Base-by-base conservation (phyloP, 441 rosid species). In the Aquilaria agallochum region DNA sequence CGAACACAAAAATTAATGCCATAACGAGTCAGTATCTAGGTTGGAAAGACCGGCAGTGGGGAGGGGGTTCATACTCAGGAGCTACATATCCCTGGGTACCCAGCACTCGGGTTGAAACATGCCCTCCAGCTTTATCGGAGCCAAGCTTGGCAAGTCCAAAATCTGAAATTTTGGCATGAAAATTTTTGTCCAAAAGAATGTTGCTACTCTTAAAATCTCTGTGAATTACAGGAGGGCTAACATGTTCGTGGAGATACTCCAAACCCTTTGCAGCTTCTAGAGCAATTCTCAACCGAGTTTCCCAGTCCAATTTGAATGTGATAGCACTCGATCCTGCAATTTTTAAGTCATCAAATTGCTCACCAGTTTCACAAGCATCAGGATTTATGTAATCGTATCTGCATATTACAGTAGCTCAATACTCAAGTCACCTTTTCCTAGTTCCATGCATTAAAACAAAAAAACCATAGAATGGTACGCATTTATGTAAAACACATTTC, bases 101-200 rank as follows among this genome's bases (percentile, higher is more conserved):
- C 68, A 87, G 66, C 5, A 87, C 89, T 63, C 96, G 80, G 14
- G 96, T 90, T 5, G 97, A 90, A 60, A 94, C 97, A 53, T 94
- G 94, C 46, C 95, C 99, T 52, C 97, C 92, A 14, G 87, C 95
- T 79, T 81, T 87, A 66, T 89, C 97, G n/a, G 97, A 80, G 62
- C 99, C 99, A 9, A 87, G 83, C 73, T 81, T 87, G 56, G 90
- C 89, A 70, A 87, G 72, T 70, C 90, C 89, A 63, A 85, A 87
- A 74, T 83, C 89, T 12, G 90, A 87, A 64, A 84, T 90, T 77
- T 85, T 87, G 69, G 89, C 86, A 11, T 78, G 88, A 67, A 83
- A 78, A 60, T 74, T 72, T 68, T 73, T 84, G 70, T 85, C 94
- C 72, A 84, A 63, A 10, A 87, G 79, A 66, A 87, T 77, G 49